Percentiles rank a stretch among this genome's conserved stretches.
Evolutionary conservation across 2,329 filamentous ascomycete genomes (phyloP).

Genomic region (Fusarium sublunatum): DNA sequence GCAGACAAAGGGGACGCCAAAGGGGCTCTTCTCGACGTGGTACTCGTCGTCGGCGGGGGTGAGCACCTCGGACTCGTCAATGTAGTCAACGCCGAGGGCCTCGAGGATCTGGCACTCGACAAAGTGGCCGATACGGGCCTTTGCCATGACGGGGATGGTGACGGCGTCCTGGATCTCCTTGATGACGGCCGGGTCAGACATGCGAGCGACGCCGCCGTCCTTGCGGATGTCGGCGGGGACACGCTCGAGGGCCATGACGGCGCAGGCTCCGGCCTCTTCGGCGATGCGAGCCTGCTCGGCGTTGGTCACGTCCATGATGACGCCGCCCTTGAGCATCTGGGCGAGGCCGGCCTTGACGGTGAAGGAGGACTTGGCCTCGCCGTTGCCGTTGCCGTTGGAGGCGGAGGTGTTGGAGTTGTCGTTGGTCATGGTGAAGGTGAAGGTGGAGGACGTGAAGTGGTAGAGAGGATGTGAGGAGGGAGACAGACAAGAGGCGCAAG

Average conservation of each 20-base stretch:
- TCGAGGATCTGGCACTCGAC: conserved; percentile 99
- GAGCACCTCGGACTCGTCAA: conserved; percentile 97
- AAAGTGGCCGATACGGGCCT: conserved; percentile 96
- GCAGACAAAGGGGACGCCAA: conserved; percentile 91
- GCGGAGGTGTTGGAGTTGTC: conserved; percentile 45
- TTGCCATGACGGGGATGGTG: conserved; percentile 99
- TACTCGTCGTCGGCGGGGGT: conserved; percentile 91
- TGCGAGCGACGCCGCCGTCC: conserved; percentile 93
- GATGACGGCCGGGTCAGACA: conserved; percentile 96
- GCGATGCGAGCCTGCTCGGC: conserved; percentile 95
- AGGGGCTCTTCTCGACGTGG: conserved; percentile 90
- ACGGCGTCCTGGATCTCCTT: conserved; percentile 94
- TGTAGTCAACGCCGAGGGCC: conserved; percentile 94
- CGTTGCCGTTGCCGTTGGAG: conserved; percentile 52
- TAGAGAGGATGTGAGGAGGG: neutral
- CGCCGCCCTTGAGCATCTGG: conserved; percentile 98
- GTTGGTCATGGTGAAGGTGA: conserved; percentile 49
- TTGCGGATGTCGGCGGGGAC: conserved; percentile 95
- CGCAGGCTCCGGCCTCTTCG: conserved; percentile 93
- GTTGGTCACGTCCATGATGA: conserved; percentile 99
- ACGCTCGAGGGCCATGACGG: conserved; percentile 98
- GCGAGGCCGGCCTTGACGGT: conserved; percentile 94
- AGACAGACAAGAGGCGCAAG: neutral
- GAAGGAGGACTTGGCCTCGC: conserved; percentile 68
- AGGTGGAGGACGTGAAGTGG: neutral